These are phyloP conservation scores for Fagopyrum homotropicum DNA, from an alignment of 148 eudicot species.

Conservation along the genomic window DNA sequence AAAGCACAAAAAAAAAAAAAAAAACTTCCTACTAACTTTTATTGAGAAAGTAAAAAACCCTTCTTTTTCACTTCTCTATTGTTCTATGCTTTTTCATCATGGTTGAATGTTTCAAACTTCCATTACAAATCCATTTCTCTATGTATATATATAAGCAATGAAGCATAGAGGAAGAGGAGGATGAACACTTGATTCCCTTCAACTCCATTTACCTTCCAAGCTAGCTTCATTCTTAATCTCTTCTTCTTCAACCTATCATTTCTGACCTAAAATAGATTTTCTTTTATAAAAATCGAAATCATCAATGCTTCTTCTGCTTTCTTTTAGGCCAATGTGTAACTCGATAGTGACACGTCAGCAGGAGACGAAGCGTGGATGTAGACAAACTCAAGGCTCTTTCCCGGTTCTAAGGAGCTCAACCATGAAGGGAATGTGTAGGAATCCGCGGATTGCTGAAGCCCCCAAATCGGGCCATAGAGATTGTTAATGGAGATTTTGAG, in stretches of 20 bases:
- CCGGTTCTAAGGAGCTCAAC: conserved; percentile 56
- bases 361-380: conserved; percentile 69
- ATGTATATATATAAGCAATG: conserved; percentile 31
- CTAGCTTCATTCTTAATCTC: conserved; percentile 44
- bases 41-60: not conserved
- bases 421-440: conserved; percentile 67
- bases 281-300: conserved; percentile 21
- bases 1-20: not conserved
- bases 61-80: not conserved
- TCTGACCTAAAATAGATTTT: conserved; percentile 15
- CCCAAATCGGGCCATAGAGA: conserved; percentile 89
- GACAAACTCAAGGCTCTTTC: conserved; percentile 77
- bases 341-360: conserved; percentile 56
- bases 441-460: conserved; percentile 52
- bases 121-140: not conserved
- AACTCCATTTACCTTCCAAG: conserved; percentile 66
- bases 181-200: conserved; percentile 95
- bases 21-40: not conserved
- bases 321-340: conserved; percentile 49
- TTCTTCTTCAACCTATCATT: conserved; percentile 9
- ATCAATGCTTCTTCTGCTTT: conserved; percentile 7
- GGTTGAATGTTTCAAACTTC: not conserved
- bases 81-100: not conserved
- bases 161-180: conserved; percentile 71
- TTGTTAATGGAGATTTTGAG: conserved; percentile 52